Evolutionary conservation across 2,329 filamentous ascomycete species (phyloP).

Genomic region (Neopestalotiopsis sp.): DNA sequence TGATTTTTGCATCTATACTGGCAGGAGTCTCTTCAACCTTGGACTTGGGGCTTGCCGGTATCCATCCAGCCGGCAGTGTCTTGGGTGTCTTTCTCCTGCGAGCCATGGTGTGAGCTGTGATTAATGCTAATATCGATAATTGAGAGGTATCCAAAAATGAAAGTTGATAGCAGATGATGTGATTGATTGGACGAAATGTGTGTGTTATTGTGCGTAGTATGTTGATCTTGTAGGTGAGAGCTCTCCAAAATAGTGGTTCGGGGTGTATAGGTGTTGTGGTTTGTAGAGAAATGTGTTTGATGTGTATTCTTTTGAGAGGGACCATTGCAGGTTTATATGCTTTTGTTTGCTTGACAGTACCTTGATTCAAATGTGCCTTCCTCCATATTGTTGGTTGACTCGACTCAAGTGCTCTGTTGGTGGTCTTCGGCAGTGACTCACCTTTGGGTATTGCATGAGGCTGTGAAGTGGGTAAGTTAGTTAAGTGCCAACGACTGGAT

Average conservation of each 20-base stretch:
- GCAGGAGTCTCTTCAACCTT: not conserved
- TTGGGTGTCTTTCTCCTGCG: slow-evolving; percentile 2
- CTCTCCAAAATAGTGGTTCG: not conserved
- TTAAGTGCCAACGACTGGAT: too few species aligned
- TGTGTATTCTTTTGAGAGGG: not conserved
- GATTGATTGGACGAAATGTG: not conserved
- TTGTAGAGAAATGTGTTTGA: not conserved
- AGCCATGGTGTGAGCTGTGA: not conserved
- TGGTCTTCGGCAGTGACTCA: too few species aligned
- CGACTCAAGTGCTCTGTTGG: too few species aligned
- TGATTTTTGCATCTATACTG: not conserved
- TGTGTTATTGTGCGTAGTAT: too few species aligned
- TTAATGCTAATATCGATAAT: not conserved
- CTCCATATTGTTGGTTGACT: too few species aligned
- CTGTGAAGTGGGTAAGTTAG: too few species aligned
- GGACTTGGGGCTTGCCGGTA: not conserved
- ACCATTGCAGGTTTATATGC: too few species aligned
- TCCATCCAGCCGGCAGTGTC: too few species aligned
- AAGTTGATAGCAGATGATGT: not conserved
- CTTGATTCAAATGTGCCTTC: too few species aligned
- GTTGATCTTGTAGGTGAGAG: too few species aligned
- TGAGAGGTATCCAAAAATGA: not conserved
- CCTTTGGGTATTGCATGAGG: too few species aligned
- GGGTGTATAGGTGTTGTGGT: not conserved
- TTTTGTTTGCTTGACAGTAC: too few species aligned